A percentile compares a stretch with the other conserved stretches of the same genome.
phyloP scores from a whole-genome alignment of 2,329 filamentous ascomycete species.

The Ophiostoma perfectum region DNA sequence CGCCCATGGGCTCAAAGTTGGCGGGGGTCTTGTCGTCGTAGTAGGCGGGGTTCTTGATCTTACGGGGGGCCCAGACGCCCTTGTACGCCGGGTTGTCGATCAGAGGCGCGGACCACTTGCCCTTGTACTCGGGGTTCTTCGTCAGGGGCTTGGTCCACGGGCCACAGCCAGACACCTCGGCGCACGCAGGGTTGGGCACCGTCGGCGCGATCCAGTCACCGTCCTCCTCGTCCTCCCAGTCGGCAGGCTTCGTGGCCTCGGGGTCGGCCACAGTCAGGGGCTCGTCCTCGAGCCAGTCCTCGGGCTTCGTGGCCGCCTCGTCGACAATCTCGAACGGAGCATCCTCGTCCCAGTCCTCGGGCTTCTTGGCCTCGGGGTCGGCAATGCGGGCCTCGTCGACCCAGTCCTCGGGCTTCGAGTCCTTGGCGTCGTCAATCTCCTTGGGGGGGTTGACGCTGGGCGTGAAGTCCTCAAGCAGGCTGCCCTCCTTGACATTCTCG shows the following conservation, averaged over 20 bases:
- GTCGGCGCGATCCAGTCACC: slow-evolving; percentile 92
- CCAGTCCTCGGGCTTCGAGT: slow-evolving; percentile 93
- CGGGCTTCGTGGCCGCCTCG: slow-evolving; percentile 82
- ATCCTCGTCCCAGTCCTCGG: slow-evolving; percentile 98
- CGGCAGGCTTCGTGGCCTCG: slow-evolving; percentile 93
- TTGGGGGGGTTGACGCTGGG: slow-evolving; percentile 88
- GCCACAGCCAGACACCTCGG: slow-evolving; percentile 87
- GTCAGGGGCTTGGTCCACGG: slow-evolving; percentile 87
- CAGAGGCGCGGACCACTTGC: slow-evolving; percentile 89
- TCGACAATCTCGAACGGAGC: slow-evolving; percentile 95
- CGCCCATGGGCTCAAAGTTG: slow-evolving; percentile 97
- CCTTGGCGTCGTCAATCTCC: slow-evolving; percentile 92
- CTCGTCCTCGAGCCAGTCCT: slow-evolving; percentile 94
- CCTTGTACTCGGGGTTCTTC: slow-evolving; percentile 96
- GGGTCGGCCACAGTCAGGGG: slow-evolving; percentile 79
- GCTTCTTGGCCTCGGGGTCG: slow-evolving; percentile 91
- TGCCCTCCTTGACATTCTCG: slow-evolving; percentile 80
- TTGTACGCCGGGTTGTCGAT: slow-evolving; percentile 99
- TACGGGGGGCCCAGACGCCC: slow-evolving; percentile 86
- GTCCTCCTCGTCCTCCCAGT: slow-evolving; percentile 99
- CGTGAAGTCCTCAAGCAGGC: slow-evolving; percentile 86
- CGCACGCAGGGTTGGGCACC: slow-evolving; percentile 92
- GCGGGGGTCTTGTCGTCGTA: slow-evolving; percentile 95
- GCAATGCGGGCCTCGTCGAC: slow-evolving; percentile 87
- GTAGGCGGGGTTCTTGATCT: slow-evolving; percentile 95